Percentiles rank a stretch among this genome's conserved stretches.
Evolutionary conservation across 192 early-diverging fungal species (phyloP).

Genomic region (Paraglomus brasilianum): DNA sequence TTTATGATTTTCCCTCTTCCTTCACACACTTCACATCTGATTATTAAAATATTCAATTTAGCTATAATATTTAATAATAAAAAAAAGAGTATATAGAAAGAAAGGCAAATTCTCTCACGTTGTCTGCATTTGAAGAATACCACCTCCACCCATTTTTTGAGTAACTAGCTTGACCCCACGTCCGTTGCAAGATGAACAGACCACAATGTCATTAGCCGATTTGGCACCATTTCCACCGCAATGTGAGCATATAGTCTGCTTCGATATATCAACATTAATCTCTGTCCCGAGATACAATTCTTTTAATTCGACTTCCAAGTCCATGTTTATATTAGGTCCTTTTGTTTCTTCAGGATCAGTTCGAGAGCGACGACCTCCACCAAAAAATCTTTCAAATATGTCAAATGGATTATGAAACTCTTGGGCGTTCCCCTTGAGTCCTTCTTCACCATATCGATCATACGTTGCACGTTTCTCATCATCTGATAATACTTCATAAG

Average conservation of each 20-base stretch:
- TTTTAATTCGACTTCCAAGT: conserved; percentile 81
- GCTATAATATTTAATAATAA: neutral
- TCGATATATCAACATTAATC: conserved; percentile 90
- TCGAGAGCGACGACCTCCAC: conserved; percentile 62
- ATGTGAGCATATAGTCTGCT: conserved; percentile 89
- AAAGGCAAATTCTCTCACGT: conserved; percentile 46
- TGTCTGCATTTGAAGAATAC: conserved; percentile 92
- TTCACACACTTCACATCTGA: conserved; percentile 80
- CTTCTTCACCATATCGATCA: conserved; percentile 95
- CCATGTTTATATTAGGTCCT: conserved; percentile 78
- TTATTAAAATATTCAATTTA: conserved; percentile 6
- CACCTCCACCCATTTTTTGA: conserved; percentile 88
- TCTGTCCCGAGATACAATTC: conserved; percentile 85
- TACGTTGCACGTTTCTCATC: conserved; percentile 90
- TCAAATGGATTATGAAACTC: conserved; percentile 96
- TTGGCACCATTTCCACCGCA: conserved; percentile 94
- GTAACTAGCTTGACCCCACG: conserved; percentile 76
- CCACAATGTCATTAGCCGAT: conserved; percentile 77
- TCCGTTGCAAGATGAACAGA: conserved; percentile 78
- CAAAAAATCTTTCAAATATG: conserved; percentile 93
- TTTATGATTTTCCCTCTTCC: conserved; percentile 88
- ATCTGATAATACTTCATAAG: conserved; percentile 92
- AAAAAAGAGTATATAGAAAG: neutral
- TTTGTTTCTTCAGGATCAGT: conserved; percentile 58
- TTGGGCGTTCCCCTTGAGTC: conserved; percentile 71